Conservation (phyloP, 176 grass and related monocot species). For the Neostapfia colusana region DNA sequence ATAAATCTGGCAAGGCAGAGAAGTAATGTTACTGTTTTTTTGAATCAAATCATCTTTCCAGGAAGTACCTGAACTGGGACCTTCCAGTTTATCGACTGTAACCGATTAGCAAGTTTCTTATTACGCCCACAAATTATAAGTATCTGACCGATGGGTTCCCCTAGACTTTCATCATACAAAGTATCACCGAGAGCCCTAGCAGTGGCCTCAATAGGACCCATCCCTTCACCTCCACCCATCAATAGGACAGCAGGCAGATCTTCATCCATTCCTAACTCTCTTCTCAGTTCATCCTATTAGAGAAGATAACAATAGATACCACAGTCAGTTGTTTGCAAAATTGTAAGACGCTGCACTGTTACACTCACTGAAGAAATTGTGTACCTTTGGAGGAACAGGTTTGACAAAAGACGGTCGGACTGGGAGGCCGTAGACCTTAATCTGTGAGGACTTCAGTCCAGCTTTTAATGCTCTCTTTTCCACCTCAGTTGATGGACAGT, state of each 20-base stretch:
- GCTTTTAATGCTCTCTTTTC: slow-evolving; percentile 90
- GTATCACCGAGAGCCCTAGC: slow-evolving; percentile 72
- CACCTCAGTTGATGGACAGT: slow-evolving; percentile 94
- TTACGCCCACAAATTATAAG: slow-evolving; percentile 95
- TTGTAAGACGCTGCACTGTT: neutral
- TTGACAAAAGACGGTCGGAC: slow-evolving; percentile 96
- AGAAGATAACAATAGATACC: slow-evolving; percentile 15
- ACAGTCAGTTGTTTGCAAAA: slow-evolving; percentile 1
- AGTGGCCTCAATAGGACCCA: slow-evolving; percentile 98
- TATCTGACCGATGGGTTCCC: slow-evolving; percentile 71
- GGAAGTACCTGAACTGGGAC: slow-evolving; percentile 82
- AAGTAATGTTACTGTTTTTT: too few relatives aligned
- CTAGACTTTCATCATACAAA: slow-evolving; percentile 73
- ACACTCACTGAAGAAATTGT: slow-evolving; percentile 10
- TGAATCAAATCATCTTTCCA: slow-evolving; percentile 16
- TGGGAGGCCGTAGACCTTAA: slow-evolving; percentile 98
- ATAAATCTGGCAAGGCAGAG: too few relatives aligned
- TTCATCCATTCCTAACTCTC: slow-evolving; percentile 89
- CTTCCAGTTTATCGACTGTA: slow-evolving; percentile 84
- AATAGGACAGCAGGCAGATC: slow-evolving; percentile 79
- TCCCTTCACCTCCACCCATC: slow-evolving; percentile 98
- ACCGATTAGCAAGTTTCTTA: slow-evolving; percentile 64
- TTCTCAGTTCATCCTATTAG: slow-evolving; percentile 85
- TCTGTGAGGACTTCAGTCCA: slow-evolving; percentile 79
- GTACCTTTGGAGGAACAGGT: slow-evolving; percentile 80